Evolutionary conservation across 768 basidiomycete genomes (phyloP), one percentile per base, ranked within the genome.

Genomic region (Mycena rebaudengoi): DNA sequence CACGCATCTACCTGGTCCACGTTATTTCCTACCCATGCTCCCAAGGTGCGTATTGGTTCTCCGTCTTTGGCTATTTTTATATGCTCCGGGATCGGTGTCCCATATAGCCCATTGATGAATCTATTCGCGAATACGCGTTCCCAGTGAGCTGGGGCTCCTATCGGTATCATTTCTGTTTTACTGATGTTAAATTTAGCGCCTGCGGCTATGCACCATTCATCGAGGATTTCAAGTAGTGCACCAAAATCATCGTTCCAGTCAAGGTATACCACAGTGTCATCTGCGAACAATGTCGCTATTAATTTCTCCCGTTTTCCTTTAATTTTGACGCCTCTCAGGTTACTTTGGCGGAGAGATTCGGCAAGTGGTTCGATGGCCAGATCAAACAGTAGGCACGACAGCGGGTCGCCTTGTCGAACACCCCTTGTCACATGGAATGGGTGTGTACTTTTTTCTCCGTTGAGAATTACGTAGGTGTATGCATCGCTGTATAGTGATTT

Each of bases 181-280:
- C n/a, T n/a, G n/a, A n/a, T n/a, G n/a, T n/a, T n/a, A n/a, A n/a
- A n/a, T n/a, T n/a, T n/a, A n/a, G n/a, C n/a, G n/a, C n/a, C n/a
- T n/a, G n/a, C n/a, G n/a, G n/a, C n/a, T n/a, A n/a, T n/a, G n/a
- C n/a, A n/a, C n/a, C n/a, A n/a, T n/a, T n/a, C n/a, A n/a, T n/a
- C n/a, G n/a, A n/a, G n/a, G n/a, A n/a, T n/a, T n/a, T n/a, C n/a
- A n/a, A n/a, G n/a, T n/a, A n/a, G n/a, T n/a, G n/a, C n/a, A n/a
- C n/a, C n/a, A n/a, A n/a, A 46, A 12, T 58, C 56, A 44, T 58
- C 56, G 6, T 10, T 7, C 10, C 28, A 13, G 26, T 45, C 41
- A 23, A 58, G 56, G 30, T 45, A 58, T 3, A 58, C 56, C 41
- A 58, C 12, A 11, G 56, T 58, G 44, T 58, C 56, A 30, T 58